Evolutionary conservation across 2,329 filamentous ascomycete genomes (phyloP), one percentile per base, ranked within the genome.

Genomic region (Colletotrichum sp.): DNA sequence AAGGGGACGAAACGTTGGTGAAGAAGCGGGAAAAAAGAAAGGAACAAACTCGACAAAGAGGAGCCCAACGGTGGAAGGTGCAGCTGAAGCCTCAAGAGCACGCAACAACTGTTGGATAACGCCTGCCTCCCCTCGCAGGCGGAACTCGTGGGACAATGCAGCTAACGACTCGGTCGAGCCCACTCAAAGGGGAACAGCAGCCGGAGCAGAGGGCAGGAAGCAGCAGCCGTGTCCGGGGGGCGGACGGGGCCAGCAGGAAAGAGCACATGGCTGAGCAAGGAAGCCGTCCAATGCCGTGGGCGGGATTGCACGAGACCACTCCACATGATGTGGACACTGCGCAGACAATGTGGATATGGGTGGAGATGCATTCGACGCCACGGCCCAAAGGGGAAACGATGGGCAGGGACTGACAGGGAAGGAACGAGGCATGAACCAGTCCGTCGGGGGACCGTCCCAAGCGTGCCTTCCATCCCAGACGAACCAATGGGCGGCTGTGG

Each of bases 201-300:
- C 59, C 73, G 73, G 69, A 69, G 70, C 27, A 69, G 12, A 69
- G 44, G 49, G 30, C 57, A 64, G 49, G 64, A 69, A 73, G 15
- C 8, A 73, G 70, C 71, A 64, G 69, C 70, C 25, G 66, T 52
- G 57, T 64, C 74, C 64, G 74, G 70, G 70, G 34, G 22, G 55
- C 44, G 55, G 64, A 44, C 32, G 66, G 64, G 55, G 74, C 59
- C 64, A 27, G 39, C 44, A 49, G 44, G 44, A 49, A 49, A 73
- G 62, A 69, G 70, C 74, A 76, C 74, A 76, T 76, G 74, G 74
- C 59, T 6, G n/a, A 44, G 36, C 65, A 73, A 39, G 74, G 74
- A 69, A 74, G 44, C n/a, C 34, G 34, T 27, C 29, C 39, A 55
- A 61, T 69, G 15, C 34, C 22, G 49, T 52, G 55, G 74, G 34